Percentiles rank a stretch among this genome's conserved stretches.
These are phyloP conservation scores for Lichtheimia hyalospora DNA, from an alignment of 371 early-diverging fungal genomes.

Conservation along the genomic window DNA sequence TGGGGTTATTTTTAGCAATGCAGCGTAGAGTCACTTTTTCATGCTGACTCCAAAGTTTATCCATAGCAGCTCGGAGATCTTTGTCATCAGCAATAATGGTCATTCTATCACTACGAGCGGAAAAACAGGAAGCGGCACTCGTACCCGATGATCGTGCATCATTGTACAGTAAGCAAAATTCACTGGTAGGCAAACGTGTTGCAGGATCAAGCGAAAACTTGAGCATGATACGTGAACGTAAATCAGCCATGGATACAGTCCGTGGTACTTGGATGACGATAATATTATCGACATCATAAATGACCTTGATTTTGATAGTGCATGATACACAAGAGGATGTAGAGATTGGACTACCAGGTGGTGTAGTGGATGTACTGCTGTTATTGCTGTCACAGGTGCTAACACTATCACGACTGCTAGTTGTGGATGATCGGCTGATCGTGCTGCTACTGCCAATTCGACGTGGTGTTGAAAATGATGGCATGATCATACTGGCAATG, in stretches of 20 bases:
- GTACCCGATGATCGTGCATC: constrained; percentile 9
- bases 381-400: constrained; percentile 10
- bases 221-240: constrained; percentile 18
- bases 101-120: constrained; percentile 8
- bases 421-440: constrained; percentile 3
- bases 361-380: constrained; percentile 11
- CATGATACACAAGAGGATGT: not conserved
- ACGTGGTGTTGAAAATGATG: constrained; percentile 1
- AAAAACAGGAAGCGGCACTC: constrained; percentile 16
- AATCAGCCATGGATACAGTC: constrained; percentile 11
- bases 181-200: constrained; percentile 10
- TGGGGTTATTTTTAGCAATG: constrained; percentile 12
- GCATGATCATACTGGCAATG: not conserved
- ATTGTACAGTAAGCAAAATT: constrained; percentile 21
- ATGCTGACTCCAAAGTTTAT: constrained; percentile 15
- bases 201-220: constrained; percentile 18
- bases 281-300: constrained; percentile 31
- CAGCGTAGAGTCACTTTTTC: constrained; percentile 31
- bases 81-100: constrained; percentile 13
- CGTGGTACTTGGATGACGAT: constrained; percentile 31
- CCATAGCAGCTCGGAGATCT: constrained; percentile 12
- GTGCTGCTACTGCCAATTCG: constrained; percentile 1
- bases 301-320: constrained; percentile 27
- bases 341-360: not conserved
- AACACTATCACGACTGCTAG: constrained; percentile 5